These are phyloP conservation scores for Sorghum bicolor DNA, from an alignment of 176 grass and related monocot genomes.

Conservation along the genomic window DNA sequence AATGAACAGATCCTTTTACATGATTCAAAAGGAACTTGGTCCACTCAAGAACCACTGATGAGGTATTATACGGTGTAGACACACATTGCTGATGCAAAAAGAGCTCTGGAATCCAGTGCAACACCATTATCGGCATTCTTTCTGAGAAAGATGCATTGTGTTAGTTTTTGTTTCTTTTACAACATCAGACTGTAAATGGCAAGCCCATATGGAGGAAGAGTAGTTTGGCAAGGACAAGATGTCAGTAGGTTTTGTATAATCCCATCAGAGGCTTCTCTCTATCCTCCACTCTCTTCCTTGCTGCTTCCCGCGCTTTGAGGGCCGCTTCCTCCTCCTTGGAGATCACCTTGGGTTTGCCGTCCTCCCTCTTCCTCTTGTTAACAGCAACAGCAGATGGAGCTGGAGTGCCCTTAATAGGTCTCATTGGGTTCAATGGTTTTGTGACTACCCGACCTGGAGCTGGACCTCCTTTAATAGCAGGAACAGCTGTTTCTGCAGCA, in stretches of 20 bases:
- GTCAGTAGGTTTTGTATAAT: conserved; percentile 55
- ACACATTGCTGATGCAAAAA: not conserved
- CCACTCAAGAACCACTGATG: not conserved
- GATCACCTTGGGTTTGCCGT: conserved; percentile 56
- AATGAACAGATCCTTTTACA: not conserved
- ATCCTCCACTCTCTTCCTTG: conserved; percentile 74
- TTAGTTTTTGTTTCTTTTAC: not conserved
- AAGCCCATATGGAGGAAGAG: not conserved
- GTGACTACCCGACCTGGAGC: conserved; percentile 69
- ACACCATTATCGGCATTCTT: not conserved
- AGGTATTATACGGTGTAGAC: not conserved
- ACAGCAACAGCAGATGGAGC: conserved; percentile 40
- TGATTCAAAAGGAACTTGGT: not conserved
- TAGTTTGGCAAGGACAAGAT: not conserved
- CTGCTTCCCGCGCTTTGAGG: conserved; percentile 70
- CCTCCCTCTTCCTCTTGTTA: conserved; percentile 80
- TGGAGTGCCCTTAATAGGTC: conserved; percentile 49
- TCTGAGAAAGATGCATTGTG: not conserved
- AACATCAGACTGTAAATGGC: not conserved
- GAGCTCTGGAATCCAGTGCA: not conserved
- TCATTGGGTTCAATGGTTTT: conserved; percentile 64
- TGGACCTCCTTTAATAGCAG: conserved; percentile 48
- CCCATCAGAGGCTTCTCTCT: conserved; percentile 90
- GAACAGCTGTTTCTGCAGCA: not conserved
- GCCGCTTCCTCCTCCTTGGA: conserved; percentile 84